Conservation (phyloP, 2,329 filamentous ascomycete species). For the Penicillium sp. region DNA sequence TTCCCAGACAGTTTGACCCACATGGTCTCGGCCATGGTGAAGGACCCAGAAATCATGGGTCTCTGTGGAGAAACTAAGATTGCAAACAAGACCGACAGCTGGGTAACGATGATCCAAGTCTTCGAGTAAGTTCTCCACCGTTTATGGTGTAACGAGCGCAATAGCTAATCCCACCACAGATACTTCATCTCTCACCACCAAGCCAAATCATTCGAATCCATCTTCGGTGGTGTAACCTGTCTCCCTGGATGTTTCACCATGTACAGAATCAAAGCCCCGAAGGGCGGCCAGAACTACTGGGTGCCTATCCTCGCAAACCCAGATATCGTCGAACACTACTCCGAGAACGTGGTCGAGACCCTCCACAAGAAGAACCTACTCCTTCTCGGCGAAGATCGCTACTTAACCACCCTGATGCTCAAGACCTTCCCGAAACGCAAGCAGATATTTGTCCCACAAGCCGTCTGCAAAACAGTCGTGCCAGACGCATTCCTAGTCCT, state of each 20-base stretch:
- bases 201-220: constrained; percentile 94
- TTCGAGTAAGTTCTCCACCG: constrained; percentile 65
- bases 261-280: constrained; percentile 99
- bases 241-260: constrained; percentile 99
- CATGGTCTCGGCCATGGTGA: constrained; percentile 99
- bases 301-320: constrained; percentile 97
- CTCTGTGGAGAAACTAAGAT: constrained; percentile 99
- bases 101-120: constrained; percentile 97
- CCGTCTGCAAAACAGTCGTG: constrained; percentile 97
- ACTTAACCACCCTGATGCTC: constrained; percentile 94
- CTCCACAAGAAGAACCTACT: constrained; percentile 96
- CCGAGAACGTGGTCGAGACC: constrained; percentile 97
- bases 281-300: constrained; percentile 99
- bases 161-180: constrained; percentile 29
- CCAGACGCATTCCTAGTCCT: constrained; percentile 90
- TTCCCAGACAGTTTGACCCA: constrained; percentile 98
- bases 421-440: constrained; percentile 99
- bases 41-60: constrained; percentile 98
- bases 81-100: constrained; percentile 91
- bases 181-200: constrained; percentile 99
- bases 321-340: constrained; percentile 98
- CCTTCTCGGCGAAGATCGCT: constrained; percentile 89
- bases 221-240: constrained; percentile 98
- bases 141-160: neutral
- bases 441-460: constrained; percentile 96